Base-by-base conservation (phyloP, 2,329 filamentous ascomycete species). In the Talaromyces piceae region DNA sequence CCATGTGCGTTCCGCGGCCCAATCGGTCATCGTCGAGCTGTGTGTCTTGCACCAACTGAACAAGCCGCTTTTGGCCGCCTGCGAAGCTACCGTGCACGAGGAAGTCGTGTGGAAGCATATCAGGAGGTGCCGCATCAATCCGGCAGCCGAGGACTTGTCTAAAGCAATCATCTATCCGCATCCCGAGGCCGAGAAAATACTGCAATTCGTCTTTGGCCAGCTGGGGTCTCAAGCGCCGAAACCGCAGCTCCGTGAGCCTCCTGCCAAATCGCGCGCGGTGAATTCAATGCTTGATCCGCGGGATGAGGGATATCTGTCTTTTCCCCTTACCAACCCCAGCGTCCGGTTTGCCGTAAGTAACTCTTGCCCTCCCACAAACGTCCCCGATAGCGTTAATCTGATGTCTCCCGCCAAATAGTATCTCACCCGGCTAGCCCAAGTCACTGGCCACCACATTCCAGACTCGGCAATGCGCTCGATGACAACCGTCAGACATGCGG, bases 361-460 rank as follows among this genome's bases (percentile, higher is more conserved):
- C 8, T 16, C 13, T 39, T 26, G 54, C 30, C 33, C 45, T 22
- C 8, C 56, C 5, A n/a, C n/a, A n/a, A n/a, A n/a, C n/a, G n/a
- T n/a, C n/a, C n/a, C n/a, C n/a, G n/a, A n/a, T n/a, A n/a, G n/a
- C n/a, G n/a, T n/a, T n/a, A n/a, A n/a, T n/a, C n/a, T n/a, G n/a
- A n/a, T n/a, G n/a, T n/a, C n/a, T n/a, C n/a, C n/a, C n/a, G n/a
- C n/a, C n/a, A n/a, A n/a, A 23, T 58, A 96, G 91, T 77, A 93
- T 57, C 73, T 84, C 61, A 95, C 95, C 72, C 84, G 88, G 53
- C 73, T 90, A 55, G 82, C 86, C 66, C 87, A 93, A 66, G 76
- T 95, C 54, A 91, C 86, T n/a, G 88, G 88, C 54, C 80, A 83
- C 55, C 79, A 81, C 53, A 75, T 95, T 57, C 76, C 86, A 13